Percentiles rank a stretch among this genome's conserved stretches.
Conservation (phyloP, 1,284 basidiomycete genomes). For the Exobasidium cylindrosporum region DNA sequence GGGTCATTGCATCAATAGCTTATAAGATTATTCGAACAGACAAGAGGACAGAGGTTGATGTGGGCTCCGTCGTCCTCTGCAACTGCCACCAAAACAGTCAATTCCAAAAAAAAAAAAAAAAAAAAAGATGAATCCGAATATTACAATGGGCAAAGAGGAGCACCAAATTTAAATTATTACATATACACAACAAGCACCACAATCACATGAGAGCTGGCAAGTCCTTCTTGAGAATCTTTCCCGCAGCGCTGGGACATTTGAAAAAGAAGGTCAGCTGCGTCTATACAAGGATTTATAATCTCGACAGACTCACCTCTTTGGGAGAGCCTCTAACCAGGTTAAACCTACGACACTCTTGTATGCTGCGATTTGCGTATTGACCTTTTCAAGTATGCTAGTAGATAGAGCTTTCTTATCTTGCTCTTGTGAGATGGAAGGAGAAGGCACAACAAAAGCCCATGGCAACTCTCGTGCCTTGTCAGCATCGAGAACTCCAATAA, state of each 20-base stretch:
- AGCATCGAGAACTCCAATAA: conserved; percentile 31
- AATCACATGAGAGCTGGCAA: too few relatives aligned
- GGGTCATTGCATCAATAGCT: too few relatives aligned
- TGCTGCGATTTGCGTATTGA: conserved; percentile 43
- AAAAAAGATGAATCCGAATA: too few relatives aligned
- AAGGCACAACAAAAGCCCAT: conserved; percentile 17
- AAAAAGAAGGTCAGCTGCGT: too few relatives aligned
- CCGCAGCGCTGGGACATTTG: conserved; percentile 33
- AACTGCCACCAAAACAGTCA: too few relatives aligned
- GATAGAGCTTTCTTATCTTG: conserved; percentile 21
- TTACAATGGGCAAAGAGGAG: too few relatives aligned
- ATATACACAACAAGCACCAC: too few relatives aligned
- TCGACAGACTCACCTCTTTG: conserved; percentile 24
- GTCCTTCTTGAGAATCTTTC: conserved; percentile 51
- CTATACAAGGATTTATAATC: background rate
- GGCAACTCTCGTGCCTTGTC: conserved; percentile 37
- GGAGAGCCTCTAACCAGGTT: conserved; percentile 45
- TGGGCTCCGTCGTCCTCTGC: too few relatives aligned
- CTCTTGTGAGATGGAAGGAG: conserved; percentile 17
- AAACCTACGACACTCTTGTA: conserved; percentile 36
- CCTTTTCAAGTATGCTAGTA: conserved; percentile 24
- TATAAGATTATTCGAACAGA: too few relatives aligned
- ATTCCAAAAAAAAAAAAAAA: too few relatives aligned
- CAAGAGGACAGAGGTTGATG: too few relatives aligned
- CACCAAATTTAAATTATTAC: too few relatives aligned